phyloP scores from a whole-genome alignment of 805 yeast species.

The Zygoascus bituminiphila region DNA sequence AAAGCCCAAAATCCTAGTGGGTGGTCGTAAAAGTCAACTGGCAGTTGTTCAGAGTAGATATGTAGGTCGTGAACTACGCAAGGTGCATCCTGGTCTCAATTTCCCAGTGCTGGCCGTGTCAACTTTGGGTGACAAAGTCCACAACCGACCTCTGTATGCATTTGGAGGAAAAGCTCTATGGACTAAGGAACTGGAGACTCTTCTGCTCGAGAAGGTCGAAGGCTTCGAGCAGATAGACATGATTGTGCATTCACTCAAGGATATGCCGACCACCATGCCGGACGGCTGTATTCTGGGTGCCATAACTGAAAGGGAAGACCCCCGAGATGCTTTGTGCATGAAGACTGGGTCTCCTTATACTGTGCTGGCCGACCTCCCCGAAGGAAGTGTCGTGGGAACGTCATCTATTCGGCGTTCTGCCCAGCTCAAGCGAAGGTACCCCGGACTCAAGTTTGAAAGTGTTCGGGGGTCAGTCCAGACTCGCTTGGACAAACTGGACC shows the following conservation, averaged over 20 bases:
- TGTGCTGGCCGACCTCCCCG: slow-evolving; percentile 65
- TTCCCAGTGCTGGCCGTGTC: slow-evolving; percentile 72
- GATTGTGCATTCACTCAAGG: slow-evolving; percentile 90
- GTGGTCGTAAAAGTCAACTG: slow-evolving; percentile 80
- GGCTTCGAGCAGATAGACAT: slow-evolving; percentile 68
- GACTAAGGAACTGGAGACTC: slow-evolving; percentile 89
- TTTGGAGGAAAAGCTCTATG: slow-evolving; percentile 95
- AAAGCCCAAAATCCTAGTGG: slow-evolving; percentile 39
- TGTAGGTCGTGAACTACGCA: slow-evolving; percentile 53
- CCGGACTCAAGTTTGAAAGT: slow-evolving; percentile 68
- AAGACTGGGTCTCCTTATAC: slow-evolving; percentile 53
- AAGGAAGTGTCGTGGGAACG: slow-evolving; percentile 84
- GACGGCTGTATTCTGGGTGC: slow-evolving; percentile 87
- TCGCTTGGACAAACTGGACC: slow-evolving; percentile 73
- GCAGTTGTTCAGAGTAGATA: slow-evolving; percentile 83
- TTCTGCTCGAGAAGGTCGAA: slow-evolving; percentile 49
- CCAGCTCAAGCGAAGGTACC: slow-evolving; percentile 71
- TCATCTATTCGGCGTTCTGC: slow-evolving; percentile 92
- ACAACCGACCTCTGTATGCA: slow-evolving; percentile 75
- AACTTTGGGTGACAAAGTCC: slow-evolving; percentile 87
- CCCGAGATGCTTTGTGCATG: slow-evolving; percentile 87
- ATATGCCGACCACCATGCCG: slow-evolving; percentile 82
- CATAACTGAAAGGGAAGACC: slow-evolving; percentile 79
- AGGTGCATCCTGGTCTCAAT: slow-evolving; percentile 52
- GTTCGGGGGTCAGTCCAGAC: slow-evolving; percentile 84